Conservation (phyloP, 768 basidiomycete species). For the Lactarius trivialis region DNA sequence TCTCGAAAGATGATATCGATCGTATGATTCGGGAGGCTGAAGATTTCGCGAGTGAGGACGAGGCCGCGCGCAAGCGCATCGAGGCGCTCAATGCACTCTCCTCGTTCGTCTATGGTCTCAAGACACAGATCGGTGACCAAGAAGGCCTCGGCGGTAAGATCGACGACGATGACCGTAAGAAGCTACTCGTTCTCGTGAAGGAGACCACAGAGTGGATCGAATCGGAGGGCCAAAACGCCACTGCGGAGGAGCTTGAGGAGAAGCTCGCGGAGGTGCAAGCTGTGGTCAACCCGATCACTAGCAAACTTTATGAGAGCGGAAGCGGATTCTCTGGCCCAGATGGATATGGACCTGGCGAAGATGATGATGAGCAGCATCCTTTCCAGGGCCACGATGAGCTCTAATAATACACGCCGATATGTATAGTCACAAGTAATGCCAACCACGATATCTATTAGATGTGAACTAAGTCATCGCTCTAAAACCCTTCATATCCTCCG, state of each 20-base stretch:
- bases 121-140: slow-evolving; percentile 78
- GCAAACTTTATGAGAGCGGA: slow-evolving; percentile 33
- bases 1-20: slow-evolving; percentile 60
- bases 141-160: slow-evolving; percentile 90
- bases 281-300: slow-evolving; percentile 41
- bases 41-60: slow-evolving; percentile 80
- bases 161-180: slow-evolving; percentile 75
- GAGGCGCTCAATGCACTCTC: slow-evolving; percentile 81
- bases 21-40: slow-evolving; percentile 94
- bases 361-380: slow-evolving; percentile 37
- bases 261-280: slow-evolving; percentile 49
- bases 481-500: slow-evolving; percentile 23
- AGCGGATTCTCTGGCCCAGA: slow-evolving; percentile 7
- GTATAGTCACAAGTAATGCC: slow-evolving; percentile 17
- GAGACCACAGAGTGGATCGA: slow-evolving; percentile 92
- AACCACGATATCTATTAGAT: slow-evolving; percentile 1
- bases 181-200: slow-evolving; percentile 73
- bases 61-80: slow-evolving; percentile 69
- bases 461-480: neutral
- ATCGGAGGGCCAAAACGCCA: slow-evolving; percentile 66
- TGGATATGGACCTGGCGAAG: slow-evolving; percentile 26
- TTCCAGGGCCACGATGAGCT: slow-evolving; percentile 42
- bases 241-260: slow-evolving; percentile 87
- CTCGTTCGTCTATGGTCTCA: slow-evolving; percentile 79
- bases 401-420: slow-evolving; percentile 22